Evolutionary conservation across 2,329 filamentous ascomycete species (phyloP), one percentile per base, ranked within the genome.

Genomic region (Xylaria sp.): DNA sequence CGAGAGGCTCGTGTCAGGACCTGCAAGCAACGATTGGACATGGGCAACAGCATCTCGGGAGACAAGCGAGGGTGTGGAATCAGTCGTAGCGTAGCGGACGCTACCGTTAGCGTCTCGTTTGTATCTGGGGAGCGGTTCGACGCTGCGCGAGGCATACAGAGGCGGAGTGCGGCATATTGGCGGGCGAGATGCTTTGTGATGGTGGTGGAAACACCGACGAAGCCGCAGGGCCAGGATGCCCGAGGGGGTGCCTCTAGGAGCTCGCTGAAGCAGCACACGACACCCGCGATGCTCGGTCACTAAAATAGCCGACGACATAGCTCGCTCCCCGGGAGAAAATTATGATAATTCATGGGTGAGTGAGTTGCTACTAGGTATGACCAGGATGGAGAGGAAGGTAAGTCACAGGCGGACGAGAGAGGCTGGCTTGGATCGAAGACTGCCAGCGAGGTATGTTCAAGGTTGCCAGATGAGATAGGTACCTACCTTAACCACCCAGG

Each of bases 241-340:
- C 38, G 71, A 72, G 23, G 68, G 54, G 1, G 67, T 72, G 58
- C 73, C 68, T 56, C 59, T 69, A 5, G 71, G 68, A 5, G 69
- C 55, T 7, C 31, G 60, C 47, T 58, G 65, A 52, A 67, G 63
- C n/a, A 73, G 58, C 35, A 65, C 38, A 40, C 67, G 69, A 61
- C 65, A 56, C 54, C 70, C 68, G 51, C 67, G 57, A 60, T 65
- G 65, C 62, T 72, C 65, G 15, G 65, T 65, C 37, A 60, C 59
- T 44, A 59, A 54, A 41, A 59, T 47, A 49, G 60, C 53, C 41
- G 66, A 48, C 44, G 64, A 60, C 71, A 73, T 74, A 54, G 58
- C 56, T 17, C n/a, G n/a, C n/a, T n/a, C n/a, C n/a, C n/a, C n/a
- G n/a, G n/a, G n/a, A n/a, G n/a, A n/a, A n/a, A n/a, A n/a, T n/a